A percentile compares a stretch with the other conserved stretches of the same genome.
Conservation (phyloP, 2,329 filamentous ascomycete species). For the Aureobasidium mangrovei region DNA sequence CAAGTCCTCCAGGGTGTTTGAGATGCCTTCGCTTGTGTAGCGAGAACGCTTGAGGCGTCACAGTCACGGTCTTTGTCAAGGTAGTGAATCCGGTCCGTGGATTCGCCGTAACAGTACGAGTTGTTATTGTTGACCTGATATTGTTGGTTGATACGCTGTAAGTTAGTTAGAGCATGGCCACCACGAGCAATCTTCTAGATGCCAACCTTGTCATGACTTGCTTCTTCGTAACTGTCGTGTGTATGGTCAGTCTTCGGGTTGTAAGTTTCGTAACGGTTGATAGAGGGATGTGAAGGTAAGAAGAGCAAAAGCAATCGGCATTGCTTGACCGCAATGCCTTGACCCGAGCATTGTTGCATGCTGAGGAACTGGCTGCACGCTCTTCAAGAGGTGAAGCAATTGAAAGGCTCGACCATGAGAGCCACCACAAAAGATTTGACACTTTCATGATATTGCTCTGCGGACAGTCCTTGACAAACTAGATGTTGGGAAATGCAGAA, state of each 20-base stretch:
- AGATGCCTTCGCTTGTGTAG: not conserved
- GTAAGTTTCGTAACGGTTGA: not conserved
- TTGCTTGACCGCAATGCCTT: not conserved
- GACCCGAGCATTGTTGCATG: not conserved
- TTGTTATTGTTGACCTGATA: not conserved
- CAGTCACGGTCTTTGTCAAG: not conserved
- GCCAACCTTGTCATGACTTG: not conserved
- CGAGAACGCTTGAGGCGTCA: not conserved
- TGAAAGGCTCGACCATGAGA: not conserved
- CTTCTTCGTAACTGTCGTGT: not conserved
- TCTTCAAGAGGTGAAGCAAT: conserved; percentile 3
- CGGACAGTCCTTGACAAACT: not conserved
- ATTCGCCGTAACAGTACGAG: not conserved
- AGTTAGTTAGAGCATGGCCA: not conserved
- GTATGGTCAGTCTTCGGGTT: not conserved
- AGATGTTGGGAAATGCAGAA: not conserved
- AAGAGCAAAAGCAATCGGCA: conserved; percentile 3
- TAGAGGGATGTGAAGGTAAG: not conserved
- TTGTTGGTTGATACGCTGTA: not conserved
- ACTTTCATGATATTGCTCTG: not conserved
- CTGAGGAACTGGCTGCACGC: conserved; percentile 2
- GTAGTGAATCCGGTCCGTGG: not conserved
- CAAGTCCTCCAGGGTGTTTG: not conserved
- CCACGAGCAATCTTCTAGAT: too few species aligned
- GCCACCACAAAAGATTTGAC: not conserved